Base-by-base conservation (phyloP, 2,329 filamentous ascomycete genomes). In the Dothideomycetes sp. region DNA sequence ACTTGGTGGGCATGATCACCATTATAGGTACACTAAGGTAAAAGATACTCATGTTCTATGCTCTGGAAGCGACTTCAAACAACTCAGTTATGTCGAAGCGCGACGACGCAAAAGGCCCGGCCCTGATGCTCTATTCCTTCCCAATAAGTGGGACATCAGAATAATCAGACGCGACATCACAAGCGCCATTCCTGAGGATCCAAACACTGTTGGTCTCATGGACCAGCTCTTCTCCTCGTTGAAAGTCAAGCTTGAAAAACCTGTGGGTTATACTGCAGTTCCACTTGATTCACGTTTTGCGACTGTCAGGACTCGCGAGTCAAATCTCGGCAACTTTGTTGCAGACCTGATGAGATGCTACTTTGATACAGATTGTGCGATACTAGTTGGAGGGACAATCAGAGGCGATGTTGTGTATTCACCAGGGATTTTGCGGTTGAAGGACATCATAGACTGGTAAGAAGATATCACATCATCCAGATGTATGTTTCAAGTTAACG, bases 1-100 rank as follows among this genome's bases (percentile, higher is more conserved):
- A 33, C 70, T 94, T 0, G 86, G 87, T 36, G 87, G 87, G 0
- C 87, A 94, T 53, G 88, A 94, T 51, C 88, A 95, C 56, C 91
- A 81, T 61, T 94, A 94, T 56, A 72, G 72, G 12, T 85, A 94
- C 60, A 74, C 70, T 40, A 54, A 87, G 40, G 72, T 91, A 57
- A 87, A 88, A 45, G 81, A 80, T 7, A 84, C 77, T 0, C 87
- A 94, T 52, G 75, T 94, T 3, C 66, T 95, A n/a, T 76, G 88
- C 2, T 93, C 84, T 0, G 87, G 88, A 1, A 85, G 80, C 14
- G 88, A 95, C 58, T 95, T 94, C 63, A 93, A 91, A 62, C 84
- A 95, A 56, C 66, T 94, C 24, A 91, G 84, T 55, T 94, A 94
- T 54, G 73, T 95, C 38, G 84, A 94, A 58, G 82, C 77, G 1